Conservation (phyloP, 75 land plant species). For the Adiantum capillusveneris region DNA sequence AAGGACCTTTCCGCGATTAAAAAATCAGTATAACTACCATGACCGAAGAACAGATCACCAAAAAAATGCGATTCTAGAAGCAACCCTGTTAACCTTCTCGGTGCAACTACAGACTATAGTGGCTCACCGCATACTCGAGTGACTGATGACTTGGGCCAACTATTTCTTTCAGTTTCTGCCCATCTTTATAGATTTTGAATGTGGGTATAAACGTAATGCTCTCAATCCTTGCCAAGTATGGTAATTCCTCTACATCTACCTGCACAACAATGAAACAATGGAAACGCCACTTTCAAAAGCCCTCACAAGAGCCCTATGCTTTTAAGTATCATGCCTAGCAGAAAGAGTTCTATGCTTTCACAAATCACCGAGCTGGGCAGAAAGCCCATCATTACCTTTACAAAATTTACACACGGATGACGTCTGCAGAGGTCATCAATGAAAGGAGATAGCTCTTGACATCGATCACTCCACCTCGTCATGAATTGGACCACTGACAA, state of each 20-base stretch:
- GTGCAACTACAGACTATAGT: no score
- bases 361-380: no score
- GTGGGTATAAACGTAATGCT: constrained; percentile 54
- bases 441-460: constrained; percentile 17
- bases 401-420: constrained; percentile 21
- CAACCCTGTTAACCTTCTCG: no score
- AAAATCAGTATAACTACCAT: no score
- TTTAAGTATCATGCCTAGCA: no score
- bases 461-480: constrained; percentile 29
- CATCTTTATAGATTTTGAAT: constrained; percentile 80
- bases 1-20: no score
- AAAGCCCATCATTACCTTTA: constrained; percentile 30
- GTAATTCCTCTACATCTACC: constrained; percentile 50
- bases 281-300: no score
- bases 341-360: no score
- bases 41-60: no score
- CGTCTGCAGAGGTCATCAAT: constrained; percentile 24
- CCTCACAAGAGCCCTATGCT: no score
- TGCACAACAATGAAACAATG: constrained; percentile 6
- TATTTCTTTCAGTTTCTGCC: constrained; percentile 61
- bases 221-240: constrained; percentile 53
- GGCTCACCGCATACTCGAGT: constrained; percentile 51
- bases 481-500: constrained; percentile 24
- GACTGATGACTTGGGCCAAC: constrained; percentile 37
- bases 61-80: no score